phyloP scores from a whole-genome alignment of 331 rosid genomes.

The Arachis monticola region DNA sequence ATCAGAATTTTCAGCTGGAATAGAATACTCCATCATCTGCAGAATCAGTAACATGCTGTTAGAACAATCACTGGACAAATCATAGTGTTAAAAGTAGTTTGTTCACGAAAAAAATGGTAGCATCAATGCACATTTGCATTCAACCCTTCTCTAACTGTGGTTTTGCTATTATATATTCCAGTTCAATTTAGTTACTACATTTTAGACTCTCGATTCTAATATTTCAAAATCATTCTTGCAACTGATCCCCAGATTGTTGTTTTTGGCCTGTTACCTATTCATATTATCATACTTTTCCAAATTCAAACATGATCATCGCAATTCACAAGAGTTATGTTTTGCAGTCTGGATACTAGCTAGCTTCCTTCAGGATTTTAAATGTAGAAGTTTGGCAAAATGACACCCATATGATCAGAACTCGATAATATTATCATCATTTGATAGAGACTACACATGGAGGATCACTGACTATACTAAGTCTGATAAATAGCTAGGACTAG shows the following conservation, averaged over 20 bases:
- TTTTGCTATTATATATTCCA: background rate
- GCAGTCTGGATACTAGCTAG: constrained; percentile 17
- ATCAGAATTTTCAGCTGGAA: constrained; percentile 46
- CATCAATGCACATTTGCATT: constrained; percentile 36
- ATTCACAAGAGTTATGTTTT: constrained; percentile 19
- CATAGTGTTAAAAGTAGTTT: background rate
- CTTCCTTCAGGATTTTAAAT: constrained; percentile 18
- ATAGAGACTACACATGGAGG: background rate
- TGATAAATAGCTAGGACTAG: constrained; percentile 11
- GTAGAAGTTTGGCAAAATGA: no score
- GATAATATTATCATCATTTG: constrained; percentile 14
- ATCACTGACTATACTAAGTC: constrained; percentile 2
- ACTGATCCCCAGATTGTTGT: constrained; percentile 18
- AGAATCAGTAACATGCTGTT: constrained; percentile 33
- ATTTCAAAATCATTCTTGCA: constrained; percentile 20
- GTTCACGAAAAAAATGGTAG: background rate
- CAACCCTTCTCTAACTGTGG: constrained; percentile 10
- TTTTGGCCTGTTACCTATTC: constrained; percentile 14
- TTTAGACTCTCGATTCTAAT: constrained; percentile 23
- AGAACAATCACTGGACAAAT: constrained; percentile 37
- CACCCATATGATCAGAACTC: background rate
- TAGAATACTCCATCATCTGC: constrained; percentile 65
- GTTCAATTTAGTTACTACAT: constrained; percentile 29
- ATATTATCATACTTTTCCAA: constrained; percentile 27
- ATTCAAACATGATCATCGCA: constrained; percentile 7